Percentiles rank a stretch among this genome's conserved stretches.
These are phyloP conservation scores for Oenanthe javanica DNA, from an alignment of 140 eudicot genomes.

Conservation along the genomic window DNA sequence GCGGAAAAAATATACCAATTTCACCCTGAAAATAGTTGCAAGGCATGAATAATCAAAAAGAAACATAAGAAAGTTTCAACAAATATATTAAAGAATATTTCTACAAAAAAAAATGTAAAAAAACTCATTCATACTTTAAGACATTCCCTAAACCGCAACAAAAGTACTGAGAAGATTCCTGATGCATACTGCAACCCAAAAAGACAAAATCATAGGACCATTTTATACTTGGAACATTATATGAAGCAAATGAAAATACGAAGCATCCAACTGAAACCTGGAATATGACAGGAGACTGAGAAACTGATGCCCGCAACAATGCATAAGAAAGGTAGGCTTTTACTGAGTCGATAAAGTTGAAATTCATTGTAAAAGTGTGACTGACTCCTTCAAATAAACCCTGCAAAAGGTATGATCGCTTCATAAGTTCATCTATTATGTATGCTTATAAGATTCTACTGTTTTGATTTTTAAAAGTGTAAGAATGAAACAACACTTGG, in stretches of 20 bases:
- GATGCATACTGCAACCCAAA: constrained; percentile 66
- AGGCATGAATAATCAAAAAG: background rate
- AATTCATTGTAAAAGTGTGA: constrained; percentile 76
- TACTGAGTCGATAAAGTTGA: constrained; percentile 79
- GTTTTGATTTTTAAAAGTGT: background rate
- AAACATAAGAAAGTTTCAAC: background rate
- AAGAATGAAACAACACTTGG: background rate
- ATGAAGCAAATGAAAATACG: constrained; percentile 9
- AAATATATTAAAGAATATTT: background rate
- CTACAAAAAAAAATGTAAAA: background rate
- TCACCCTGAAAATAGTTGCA: constrained; percentile 62
- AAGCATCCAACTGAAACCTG: constrained; percentile 49
- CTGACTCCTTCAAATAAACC: constrained; percentile 91
- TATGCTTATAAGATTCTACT: background rate
- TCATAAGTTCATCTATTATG: background rate
- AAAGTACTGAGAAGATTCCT: constrained; percentile 79
- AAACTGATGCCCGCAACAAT: constrained; percentile 81
- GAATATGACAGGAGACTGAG: constrained; percentile 73
- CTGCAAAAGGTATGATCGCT: constrained; percentile 30
- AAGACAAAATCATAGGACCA: constrained; percentile 10
- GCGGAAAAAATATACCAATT: constrained; percentile 92
- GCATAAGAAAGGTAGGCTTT: constrained; percentile 94
- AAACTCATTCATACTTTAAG: constrained; percentile 52
- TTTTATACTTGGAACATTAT: background rate
- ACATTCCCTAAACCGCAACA: constrained; percentile 86